Conservation (phyloP, 495 filamentous ascomycete genomes). For the Penicillium canariense region DNA sequence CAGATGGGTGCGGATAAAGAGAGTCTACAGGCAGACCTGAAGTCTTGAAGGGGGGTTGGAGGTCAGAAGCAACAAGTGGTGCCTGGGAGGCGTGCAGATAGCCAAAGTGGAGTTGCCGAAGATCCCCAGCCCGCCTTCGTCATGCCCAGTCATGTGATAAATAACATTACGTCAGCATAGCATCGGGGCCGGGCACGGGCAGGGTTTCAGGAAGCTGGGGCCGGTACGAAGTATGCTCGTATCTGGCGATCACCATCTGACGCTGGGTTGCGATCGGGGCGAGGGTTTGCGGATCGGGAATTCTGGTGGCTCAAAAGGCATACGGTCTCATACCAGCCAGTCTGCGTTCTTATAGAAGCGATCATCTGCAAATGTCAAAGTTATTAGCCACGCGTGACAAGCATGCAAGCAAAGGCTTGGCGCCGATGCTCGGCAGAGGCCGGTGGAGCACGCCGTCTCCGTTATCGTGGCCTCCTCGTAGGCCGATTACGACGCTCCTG, state of each 20-base stretch:
- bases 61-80: background rate
- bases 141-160: slow-evolving; percentile 6
- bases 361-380: background rate
- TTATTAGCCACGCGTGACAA: slow-evolving; percentile 1
- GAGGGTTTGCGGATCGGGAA: background rate
- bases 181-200: background rate
- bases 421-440: slow-evolving; percentile 10
- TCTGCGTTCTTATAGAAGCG: background rate
- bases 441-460: slow-evolving; percentile 9
- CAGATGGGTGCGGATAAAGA: background rate
- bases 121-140: slow-evolving; percentile 21
- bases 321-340: background rate
- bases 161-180: background rate
- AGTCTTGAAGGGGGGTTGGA: background rate
- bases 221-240: slow-evolving; percentile 19
- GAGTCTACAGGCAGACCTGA: background rate
- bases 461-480: slow-evolving; percentile 23
- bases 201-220: background rate
- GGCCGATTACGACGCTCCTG: slow-evolving; percentile 27
- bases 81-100: slow-evolving; percentile 3
- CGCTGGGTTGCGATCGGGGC: background rate
- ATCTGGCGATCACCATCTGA: background rate
- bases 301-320: background rate
- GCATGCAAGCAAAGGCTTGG: slow-evolving; percentile 12
- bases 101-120: slow-evolving; percentile 9